Evolutionary conservation across 129 eudicot species (phyloP), one percentile per base, ranked within the genome.

Genomic region (Oenanthe sinensis): DNA sequence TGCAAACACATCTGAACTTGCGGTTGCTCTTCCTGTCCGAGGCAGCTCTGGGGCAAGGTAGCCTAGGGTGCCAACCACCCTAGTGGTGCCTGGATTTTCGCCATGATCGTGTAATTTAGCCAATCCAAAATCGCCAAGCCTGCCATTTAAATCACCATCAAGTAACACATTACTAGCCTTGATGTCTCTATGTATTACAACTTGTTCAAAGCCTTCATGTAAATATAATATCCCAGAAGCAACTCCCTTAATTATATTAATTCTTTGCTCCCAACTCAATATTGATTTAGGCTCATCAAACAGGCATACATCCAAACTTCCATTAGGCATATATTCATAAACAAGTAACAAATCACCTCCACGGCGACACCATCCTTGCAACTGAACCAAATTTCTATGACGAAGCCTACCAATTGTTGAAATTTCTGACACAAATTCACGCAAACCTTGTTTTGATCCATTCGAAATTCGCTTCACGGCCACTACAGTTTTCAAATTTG

Each of bases 271-370:
- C 84, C 84, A 81, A 26, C 43, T 42, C 28, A 81, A 62, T 19
- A 20, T 45, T 11, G 40, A 39, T 39, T 47, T 75, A 15, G 76
- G 42, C 20, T 75, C 36, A 45, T 24, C 45, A 37, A 71, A 75
- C 6, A 81, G 47, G 36, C 42, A 75, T 42, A n/a, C 76, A 73
- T 81, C 84, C 5, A 81, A 79, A 39, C 84, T 81, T 74, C 80
- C 84, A 48, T 81, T 80, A 76, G 81, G 83, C 87, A 86, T 83
- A 43, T 12, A 86, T 15, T 86, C 89, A 19, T 86, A 86, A 5
- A 86, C 89, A 12, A 86, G 81, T 2, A 86, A 42, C 22, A 86
- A 71, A 30, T 86, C 89, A 72, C 52, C 40, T 1, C 76, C 43
- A 6, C 79, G 81, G 40, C 87, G 75, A 71, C 89, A 83, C 83